Evolutionary conservation across 257 asterid species (phyloP), one percentile per base, ranked within the genome.

Genomic region (Catharanthus roseus): DNA sequence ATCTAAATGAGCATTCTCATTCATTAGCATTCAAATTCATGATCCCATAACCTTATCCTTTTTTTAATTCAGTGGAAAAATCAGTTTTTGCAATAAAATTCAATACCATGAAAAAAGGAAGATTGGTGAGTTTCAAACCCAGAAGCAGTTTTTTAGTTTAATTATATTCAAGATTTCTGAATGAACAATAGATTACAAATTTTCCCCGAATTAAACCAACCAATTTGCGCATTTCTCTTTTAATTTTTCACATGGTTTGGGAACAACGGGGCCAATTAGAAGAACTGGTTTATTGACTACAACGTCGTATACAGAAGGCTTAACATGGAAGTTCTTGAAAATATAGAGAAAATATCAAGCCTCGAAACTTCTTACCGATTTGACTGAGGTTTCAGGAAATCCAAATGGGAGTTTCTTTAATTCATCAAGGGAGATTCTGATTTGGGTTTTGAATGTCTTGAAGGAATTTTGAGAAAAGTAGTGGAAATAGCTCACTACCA

Each of bases 401-500:
- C 85, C 83, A 4, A 72, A 77, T 36, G 91, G 91, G 21, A 85
- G 86, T 10, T 45, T 50, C 55, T 76, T 77, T 72, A 86, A 41
- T 74, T 82, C 87, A 13, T 86, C 80, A 1, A 82, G 38, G 89
- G 87, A 23, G 67, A 61, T 0, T 47, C 71, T 8, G 8, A 38
- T 38, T 39, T 67, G 24, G 81, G 69, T 11, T 61, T 76, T 1
- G 76, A 74, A 18, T 80, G 67, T 67, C 91, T 74, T 10, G 85
- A 70, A 12, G 91, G 89, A 24, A 79, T 78, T 3, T 86, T 84
- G 31, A 75, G 68, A 64, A 78, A 84, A 1, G 89, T 83, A 10
- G 85, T 84, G 6, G 91, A 55, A 19, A 86, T 71, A 31, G 91
- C n/a, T n/a, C n/a, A n/a, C n/a, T n/a, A n/a, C n/a, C n/a, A n/a